These are phyloP conservation scores for Starmerella vitae DNA, from an alignment of 805 yeast genomes.

Conservation along the genomic window DNA sequence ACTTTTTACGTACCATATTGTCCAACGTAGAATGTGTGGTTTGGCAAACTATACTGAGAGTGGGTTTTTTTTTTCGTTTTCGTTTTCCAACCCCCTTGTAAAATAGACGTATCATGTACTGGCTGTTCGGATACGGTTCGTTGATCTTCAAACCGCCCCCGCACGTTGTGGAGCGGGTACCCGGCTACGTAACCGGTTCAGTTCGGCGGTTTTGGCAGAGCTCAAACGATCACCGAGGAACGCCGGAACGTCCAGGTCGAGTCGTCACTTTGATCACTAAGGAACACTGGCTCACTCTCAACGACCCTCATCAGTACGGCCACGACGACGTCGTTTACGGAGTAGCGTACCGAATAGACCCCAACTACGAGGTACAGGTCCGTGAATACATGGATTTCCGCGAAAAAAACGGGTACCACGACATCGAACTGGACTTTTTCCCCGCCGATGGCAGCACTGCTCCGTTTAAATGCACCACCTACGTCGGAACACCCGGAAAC, in stretches of 20 bases:
- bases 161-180: constrained; percentile 42
- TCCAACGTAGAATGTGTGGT: no score
- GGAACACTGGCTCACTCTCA: constrained; percentile 37
- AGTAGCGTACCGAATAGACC: constrained; percentile 67
- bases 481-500: constrained; percentile 72
- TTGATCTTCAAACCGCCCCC: constrained; percentile 86
- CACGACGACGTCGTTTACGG: constrained; percentile 45
- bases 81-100: constrained; percentile 10
- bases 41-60: no score
- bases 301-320: constrained; percentile 30
- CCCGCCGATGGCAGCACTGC: constrained; percentile 26
- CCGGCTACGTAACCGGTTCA: constrained; percentile 65
- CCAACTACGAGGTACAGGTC: constrained; percentile 48
- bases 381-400: constrained; percentile 59
- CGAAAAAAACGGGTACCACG: constrained; percentile 79
- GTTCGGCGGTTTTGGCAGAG: constrained; percentile 85
- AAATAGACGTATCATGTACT: no score
- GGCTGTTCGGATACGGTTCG: constrained; percentile 88
- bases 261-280: constrained; percentile 69
- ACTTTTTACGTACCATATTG: no score
- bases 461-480: constrained; percentile 46
- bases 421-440: constrained; percentile 52
- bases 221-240: constrained; percentile 80
- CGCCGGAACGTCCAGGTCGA: constrained; percentile 74
- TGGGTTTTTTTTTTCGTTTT: no score